A percentile compares a stretch with the other conserved stretches of the same genome.
Conservation (phyloP, 1,284 basidiomycete genomes). For the Sporisorium iseilematis-ciliati region DNA sequence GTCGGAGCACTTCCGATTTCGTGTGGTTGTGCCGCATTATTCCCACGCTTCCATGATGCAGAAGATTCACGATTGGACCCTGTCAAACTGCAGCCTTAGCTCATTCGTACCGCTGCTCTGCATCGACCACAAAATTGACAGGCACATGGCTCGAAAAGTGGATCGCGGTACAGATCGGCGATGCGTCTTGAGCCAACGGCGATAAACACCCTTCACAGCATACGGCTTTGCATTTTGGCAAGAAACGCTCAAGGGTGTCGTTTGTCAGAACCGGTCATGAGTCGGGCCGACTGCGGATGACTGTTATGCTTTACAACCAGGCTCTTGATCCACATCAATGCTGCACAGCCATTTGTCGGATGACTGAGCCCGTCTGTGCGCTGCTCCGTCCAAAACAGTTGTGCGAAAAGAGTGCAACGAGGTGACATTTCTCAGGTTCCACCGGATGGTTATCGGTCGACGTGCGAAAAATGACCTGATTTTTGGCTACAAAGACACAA, state of each 20-base stretch:
- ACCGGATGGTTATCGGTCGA: neutral
- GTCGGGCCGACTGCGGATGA: too few species aligned
- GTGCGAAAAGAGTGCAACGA: neutral
- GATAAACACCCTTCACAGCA: too few species aligned
- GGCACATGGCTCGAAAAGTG: neutral
- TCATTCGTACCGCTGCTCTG: neutral
- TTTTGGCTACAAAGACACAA: neutral
- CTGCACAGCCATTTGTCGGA: neutral
- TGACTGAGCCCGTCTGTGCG: neutral
- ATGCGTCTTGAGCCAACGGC: too few species aligned
- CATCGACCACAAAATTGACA: too few species aligned
- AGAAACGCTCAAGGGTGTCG: too few species aligned
- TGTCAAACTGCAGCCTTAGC: constrained; percentile 2
- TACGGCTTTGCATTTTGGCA: too few species aligned
- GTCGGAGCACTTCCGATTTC: constrained; percentile 1
- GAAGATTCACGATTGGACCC: neutral
- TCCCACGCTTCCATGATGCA: neutral
- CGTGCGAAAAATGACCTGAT: constrained; percentile 14
- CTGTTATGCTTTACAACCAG: too few species aligned
- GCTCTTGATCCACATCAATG: too few species aligned
- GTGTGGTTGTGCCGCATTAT: neutral
- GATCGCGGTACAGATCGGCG: too few species aligned
- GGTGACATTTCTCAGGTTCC: neutral
- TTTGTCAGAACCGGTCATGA: too few species aligned
- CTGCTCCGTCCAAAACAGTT: neutral